Base-by-base conservation (phyloP, 106 monocot genomes). In the Dioscorea alata region DNA sequence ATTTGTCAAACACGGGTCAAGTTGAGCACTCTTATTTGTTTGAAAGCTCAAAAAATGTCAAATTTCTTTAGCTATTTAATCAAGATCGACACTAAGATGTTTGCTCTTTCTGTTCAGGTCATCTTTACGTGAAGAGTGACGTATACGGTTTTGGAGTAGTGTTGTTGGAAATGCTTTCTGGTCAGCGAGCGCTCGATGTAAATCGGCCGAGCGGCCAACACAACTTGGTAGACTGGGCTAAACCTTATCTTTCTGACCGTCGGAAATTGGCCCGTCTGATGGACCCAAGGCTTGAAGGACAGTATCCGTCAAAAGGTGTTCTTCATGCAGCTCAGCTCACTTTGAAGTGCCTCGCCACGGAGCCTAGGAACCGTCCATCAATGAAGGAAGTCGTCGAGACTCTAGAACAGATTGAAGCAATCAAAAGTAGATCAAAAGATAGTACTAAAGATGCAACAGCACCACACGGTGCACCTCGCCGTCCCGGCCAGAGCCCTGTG, bases 41-140 rank as follows among this genome's bases (percentile, higher is more conserved):
- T 56, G 13, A 56, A 56, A 56, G 19, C 54, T 19, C 16, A 16
- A 15, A 14, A 16, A 56, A 4, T 16, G 54, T 19, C 42, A 42
- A 56, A 56, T 6, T 19, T 56, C 54, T 56, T 16, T 56, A 18
- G 54, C 54, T 56, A 56, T 5, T 53, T 3, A 13, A 53, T 53
- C 7, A n/a, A 53, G 53, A 13, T 53, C 14, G 53, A 13, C n/a
- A 53, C 3, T 19, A 56, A 58, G 21, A 17, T 69, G 16, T 24
- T 34, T 61, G 50, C 22, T 13, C 19, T 63, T 14, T 28, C 28
- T 28, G 28, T 28, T 28, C 23, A 82, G 82, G 82, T 16, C 82
- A 82, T 73, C 60, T 82, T 15, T 82, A 82, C 25, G 82, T 82
- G 18, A 82, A 78, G 74, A 82, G 82, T 12, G 82, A 82, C 31